Conservation (phyloP, 176 grass and related monocot genomes). For the Avena sativa region DNA sequence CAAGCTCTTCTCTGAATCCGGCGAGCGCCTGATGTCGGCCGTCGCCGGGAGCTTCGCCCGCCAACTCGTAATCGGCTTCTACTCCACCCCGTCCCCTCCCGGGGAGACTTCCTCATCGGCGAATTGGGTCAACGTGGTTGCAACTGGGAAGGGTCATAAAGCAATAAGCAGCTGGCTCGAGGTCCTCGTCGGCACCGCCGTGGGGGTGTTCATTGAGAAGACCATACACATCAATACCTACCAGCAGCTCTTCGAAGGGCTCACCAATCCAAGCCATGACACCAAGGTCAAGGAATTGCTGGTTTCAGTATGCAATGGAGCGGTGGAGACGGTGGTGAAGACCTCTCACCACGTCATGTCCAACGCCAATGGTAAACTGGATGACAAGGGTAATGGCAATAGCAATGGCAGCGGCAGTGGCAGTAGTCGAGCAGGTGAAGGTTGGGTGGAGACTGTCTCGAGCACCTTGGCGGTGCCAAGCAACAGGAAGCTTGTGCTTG, state of each 20-base stretch:
- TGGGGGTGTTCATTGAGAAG: slow-evolving; percentile 90
- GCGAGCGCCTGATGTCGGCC: slow-evolving; percentile 67
- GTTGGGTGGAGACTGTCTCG: slow-evolving; percentile 73
- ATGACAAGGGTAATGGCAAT: not conserved
- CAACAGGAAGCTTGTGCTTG: slow-evolving; percentile 84
- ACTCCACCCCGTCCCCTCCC: slow-evolving; percentile 37
- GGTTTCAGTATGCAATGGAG: slow-evolving; percentile 76
- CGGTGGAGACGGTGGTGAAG: slow-evolving; percentile 88
- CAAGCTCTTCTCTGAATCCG: slow-evolving; percentile 77
- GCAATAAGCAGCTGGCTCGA: slow-evolving; percentile 60
- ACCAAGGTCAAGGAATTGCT: slow-evolving; percentile 79
- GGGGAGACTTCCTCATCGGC: slow-evolving; percentile 40
- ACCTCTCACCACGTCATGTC: slow-evolving; percentile 75
- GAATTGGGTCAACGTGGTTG: slow-evolving; percentile 72
- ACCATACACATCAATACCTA: slow-evolving; percentile 97
- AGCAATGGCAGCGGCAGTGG: not conserved
- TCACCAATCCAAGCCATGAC: slow-evolving; percentile 82
- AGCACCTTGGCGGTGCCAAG: slow-evolving; percentile 71
- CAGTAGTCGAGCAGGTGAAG: slow-evolving; percentile 32
- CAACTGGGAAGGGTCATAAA: slow-evolving; percentile 53
- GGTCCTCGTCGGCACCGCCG: slow-evolving; percentile 68
- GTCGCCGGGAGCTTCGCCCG: slow-evolving; percentile 79
- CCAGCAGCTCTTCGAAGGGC: slow-evolving; percentile 82
- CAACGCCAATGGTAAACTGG: slow-evolving; percentile 36
- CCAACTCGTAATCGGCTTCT: slow-evolving; percentile 66